Conservation (phyloP, 176 grass and related monocot species). For the Eleusine indica region DNA sequence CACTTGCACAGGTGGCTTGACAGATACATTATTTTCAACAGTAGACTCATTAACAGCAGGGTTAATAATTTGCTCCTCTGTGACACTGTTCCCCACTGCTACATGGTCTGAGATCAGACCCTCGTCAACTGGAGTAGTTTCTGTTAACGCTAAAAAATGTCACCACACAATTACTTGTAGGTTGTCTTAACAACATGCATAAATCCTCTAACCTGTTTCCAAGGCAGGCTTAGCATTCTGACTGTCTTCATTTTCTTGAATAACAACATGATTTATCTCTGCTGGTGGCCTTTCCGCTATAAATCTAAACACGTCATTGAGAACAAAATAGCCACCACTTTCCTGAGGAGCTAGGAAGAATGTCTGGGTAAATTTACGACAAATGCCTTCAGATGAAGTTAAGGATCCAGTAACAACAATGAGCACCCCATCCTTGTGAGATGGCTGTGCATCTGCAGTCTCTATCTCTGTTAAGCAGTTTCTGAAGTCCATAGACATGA, state of each 20-base stretch:
- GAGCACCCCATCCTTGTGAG: constrained; percentile 75
- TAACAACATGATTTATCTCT: constrained; percentile 39
- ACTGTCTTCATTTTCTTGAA: constrained; percentile 51
- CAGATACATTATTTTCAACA: constrained; percentile 44
- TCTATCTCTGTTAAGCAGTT: constrained; percentile 90
- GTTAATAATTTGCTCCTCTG: not conserved
- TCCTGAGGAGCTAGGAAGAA: constrained; percentile 98
- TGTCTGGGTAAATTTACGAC: constrained; percentile 70
- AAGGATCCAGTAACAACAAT: constrained; percentile 88
- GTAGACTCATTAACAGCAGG: constrained; percentile 15
- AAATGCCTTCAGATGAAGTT: constrained; percentile 56
- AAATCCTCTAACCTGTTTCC: constrained; percentile 32
- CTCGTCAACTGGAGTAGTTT: constrained; percentile 31
- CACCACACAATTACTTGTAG: not conserved
- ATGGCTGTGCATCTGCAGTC: constrained; percentile 73
- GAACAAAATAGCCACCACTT: constrained; percentile 81
- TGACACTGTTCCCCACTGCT: not conserved
- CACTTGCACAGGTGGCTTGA: constrained; percentile 39
- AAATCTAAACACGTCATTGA: constrained; percentile 90
- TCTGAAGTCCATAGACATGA: constrained; percentile 74
- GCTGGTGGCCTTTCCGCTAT: constrained; percentile 50
- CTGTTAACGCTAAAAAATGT: constrained; percentile 33
- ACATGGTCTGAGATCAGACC: not conserved
- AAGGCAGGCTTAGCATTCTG: constrained; percentile 37
- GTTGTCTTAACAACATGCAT: not conserved